Percentiles rank a stretch among this genome's conserved stretches.
These are phyloP conservation scores for Mycosphaerella sp. DNA, from an alignment of 2,329 filamentous ascomycete species.

Conservation along the genomic window DNA sequence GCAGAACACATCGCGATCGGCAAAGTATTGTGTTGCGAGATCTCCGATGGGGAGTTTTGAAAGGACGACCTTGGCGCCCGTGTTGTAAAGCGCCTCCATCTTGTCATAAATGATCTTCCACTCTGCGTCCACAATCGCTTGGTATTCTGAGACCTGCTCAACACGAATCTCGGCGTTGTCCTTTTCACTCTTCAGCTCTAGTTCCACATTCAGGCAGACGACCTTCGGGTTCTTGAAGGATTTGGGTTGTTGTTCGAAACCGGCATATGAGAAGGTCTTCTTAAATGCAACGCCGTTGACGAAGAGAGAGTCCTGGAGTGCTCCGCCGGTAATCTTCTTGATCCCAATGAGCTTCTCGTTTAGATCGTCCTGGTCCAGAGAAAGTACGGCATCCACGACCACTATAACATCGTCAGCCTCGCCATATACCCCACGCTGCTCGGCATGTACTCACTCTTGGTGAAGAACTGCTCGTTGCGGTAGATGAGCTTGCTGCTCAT, in stretches of 20 bases:
- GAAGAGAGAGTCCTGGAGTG: conserved; percentile 90
- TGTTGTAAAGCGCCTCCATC: conserved; percentile 88
- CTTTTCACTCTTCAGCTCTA: conserved; percentile 98
- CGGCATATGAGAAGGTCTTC: conserved; percentile 98
- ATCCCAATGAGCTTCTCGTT: conserved; percentile 97
- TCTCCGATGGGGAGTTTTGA: conserved; percentile 97
- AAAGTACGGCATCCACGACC: conserved; percentile 95
- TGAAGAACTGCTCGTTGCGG: conserved; percentile 94
- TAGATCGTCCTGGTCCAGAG: conserved; percentile 91
- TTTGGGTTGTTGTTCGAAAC: conserved; percentile 99
- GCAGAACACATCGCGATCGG: conserved; percentile 97
- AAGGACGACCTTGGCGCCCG: conserved; percentile 92
- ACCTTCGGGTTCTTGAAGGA: conserved; percentile 91
- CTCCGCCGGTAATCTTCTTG: conserved; percentile 97
- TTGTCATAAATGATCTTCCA: conserved; percentile 99
- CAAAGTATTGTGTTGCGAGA: conserved; percentile 89
- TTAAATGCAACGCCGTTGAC: conserved; percentile 99
- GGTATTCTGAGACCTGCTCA: conserved; percentile 97
- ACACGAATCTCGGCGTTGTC: conserved; percentile 98
- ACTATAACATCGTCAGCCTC: conserved; percentile 49
- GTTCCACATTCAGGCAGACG: conserved; percentile 93
- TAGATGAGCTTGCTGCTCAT: conserved; percentile 99
- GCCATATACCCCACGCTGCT: conserved; percentile 22
- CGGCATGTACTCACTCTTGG: conserved; percentile 64
- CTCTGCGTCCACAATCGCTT: conserved; percentile 97